Evolutionary conservation across 495 filamentous ascomycete species (phyloP).

Genomic region (Aspergillus carlsbadensis): DNA sequence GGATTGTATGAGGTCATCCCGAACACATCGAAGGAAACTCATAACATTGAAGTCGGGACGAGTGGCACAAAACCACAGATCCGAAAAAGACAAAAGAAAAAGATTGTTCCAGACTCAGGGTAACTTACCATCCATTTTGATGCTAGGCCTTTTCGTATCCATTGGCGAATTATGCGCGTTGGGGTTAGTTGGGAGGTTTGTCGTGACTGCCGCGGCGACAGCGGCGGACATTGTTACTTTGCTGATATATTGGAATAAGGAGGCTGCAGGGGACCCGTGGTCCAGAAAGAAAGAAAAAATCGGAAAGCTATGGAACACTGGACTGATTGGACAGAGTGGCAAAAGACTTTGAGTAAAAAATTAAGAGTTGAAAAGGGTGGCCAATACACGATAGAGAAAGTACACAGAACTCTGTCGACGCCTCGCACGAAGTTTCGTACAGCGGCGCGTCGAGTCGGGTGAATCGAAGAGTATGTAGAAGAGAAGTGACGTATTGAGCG

Average conservation of each 20-base stretch:
- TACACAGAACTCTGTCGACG: background rate
- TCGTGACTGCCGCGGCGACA: constrained; percentile 42
- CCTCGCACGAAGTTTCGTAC: constrained; percentile 4
- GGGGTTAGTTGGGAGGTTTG: constrained; percentile 31
- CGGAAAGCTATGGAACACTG: constrained; percentile 10
- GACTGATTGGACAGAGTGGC: constrained; percentile 18
- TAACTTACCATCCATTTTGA: constrained; percentile 45
- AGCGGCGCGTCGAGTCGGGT: constrained; percentile 7
- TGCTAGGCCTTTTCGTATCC: constrained; percentile 50
- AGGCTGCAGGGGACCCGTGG: constrained; percentile 20
- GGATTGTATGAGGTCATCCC: constrained; percentile 49
- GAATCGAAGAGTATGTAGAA: background rate
- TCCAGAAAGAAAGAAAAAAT: constrained; percentile 17
- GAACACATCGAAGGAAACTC: constrained; percentile 35
- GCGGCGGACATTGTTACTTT: constrained; percentile 45
- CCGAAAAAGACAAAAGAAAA: constrained; percentile 16
- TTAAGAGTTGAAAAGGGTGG: constrained; percentile 1
- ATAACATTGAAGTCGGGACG: constrained; percentile 19
- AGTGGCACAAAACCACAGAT: constrained; percentile 40
- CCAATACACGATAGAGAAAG: constrained; percentile 10
- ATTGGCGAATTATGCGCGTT: constrained; percentile 38
- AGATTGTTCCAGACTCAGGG: constrained; percentile 7
- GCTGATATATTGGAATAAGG: constrained; percentile 17
- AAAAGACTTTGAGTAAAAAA: constrained; percentile 12
- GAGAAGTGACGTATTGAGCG: constrained; percentile 15